Base-by-base conservation (phyloP, 805 yeast genomes). In the Metschnikowia cubensis region DNA sequence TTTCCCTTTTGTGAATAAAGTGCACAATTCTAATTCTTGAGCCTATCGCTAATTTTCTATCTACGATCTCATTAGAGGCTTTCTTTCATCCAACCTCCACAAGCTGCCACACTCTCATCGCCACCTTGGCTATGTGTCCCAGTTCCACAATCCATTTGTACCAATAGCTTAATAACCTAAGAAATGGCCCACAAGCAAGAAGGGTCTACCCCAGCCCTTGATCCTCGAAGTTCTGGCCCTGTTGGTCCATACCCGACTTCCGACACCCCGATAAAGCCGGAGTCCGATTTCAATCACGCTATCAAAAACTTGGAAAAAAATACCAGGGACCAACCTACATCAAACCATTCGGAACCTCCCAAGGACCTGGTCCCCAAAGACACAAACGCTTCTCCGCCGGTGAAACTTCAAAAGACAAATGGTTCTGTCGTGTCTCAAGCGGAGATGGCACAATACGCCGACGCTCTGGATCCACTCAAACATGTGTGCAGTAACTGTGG, bases 401-500 rank as follows among this genome's bases (percentile, higher is more conserved):
- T 22, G 8, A 43, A 35, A 14, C 33, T 21, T n/a, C 17, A 21
- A 20, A 35, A 35, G 42, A 17, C 42, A 31, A 45, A 37, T 31
- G 42, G 42, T 22, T 20, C 25, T 10, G 18, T 8, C 13, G 48
- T 14, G 31, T 37, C 42, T 15, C n/a, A 8, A 15, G 35, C 35
- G n/a, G 48, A 36, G 20, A 35, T 20, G 13, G 11, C 15, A 6
- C 39, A 22, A 15, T 10, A 40, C 22, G 22, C 46, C 36, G 45
- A 32, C 45, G 29, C 45, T 25, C 29, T 14, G 34, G 21, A 35
- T 15, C 13, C 40, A 6, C 39, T 22, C 40, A 43, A 43, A 20
- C 48, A 55, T 20, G 53, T 55, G n/a, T 80, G 84, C 56, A 72
- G 79, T 3, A 80, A 80, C 56, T 80, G 84, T 58, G 80, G 79